Base-by-base conservation (phyloP, 1,284 basidiomycete genomes). In the Sanghuangporus sanghuang region DNA sequence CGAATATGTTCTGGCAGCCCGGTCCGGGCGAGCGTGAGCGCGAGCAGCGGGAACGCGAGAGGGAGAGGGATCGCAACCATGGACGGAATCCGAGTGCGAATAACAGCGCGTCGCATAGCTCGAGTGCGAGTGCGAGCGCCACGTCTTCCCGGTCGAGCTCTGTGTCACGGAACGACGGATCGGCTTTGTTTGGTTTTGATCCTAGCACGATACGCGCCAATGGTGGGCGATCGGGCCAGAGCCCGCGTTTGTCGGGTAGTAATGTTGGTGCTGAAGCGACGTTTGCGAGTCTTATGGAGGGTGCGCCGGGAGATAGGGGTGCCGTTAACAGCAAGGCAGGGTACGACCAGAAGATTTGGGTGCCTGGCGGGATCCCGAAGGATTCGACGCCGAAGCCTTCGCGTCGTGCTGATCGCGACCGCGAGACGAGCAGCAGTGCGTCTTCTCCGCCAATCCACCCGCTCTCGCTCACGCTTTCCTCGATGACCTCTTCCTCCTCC, bases 1-100 rank as follows among this genome's bases (percentile, higher is more conserved):
- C 60, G 21, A 63, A 58, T 44, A 65, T 65, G 64, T 65, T 65
- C 48, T 65, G 64, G 64, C 53, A 57, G 54, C 64, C 64, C 16
- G 60, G 42, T 44, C 39, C 60, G 44, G 54, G 38, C 18, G 64
- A 65, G 54, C 57, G 63, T 16, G 63, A 61, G n/a, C 53, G 50
- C 32, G 48, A 49, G 48, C 16, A 21, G 21, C 27, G 27, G 27
- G 38, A 35, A 39, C 23, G 57, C 23, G 62, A 63, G n/a, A 40
- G 58, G 14, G 63, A 58, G 36, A 38, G 60, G 36, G 64, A 65
- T n/a, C 38, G 59, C 7, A 42, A 54, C 12, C 64, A 65, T 27
- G 59, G 59, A 11, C 59, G 64, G 36, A 62, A 54, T 4, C 64
- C 64, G 48, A 62, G 59, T 36, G 60, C 64, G 38, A 65, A 60